Evolutionary conservation across 225 moss, liverwort and hornwort genomes (phyloP), one percentile per base, ranked within the genome.

Genomic region (Anthoceros angustus): DNA sequence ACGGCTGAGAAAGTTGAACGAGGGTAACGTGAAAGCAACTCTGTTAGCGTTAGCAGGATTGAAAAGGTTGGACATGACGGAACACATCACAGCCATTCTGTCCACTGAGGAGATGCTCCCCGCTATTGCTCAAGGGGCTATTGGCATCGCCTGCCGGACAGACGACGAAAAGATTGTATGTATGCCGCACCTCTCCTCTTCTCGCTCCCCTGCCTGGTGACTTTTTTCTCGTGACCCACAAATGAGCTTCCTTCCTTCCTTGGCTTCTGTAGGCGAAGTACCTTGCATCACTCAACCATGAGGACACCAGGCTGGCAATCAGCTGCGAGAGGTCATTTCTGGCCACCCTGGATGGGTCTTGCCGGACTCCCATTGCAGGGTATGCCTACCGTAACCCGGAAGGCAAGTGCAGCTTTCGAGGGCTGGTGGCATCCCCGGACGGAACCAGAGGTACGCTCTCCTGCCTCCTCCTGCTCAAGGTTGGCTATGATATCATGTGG

Each of bases 341-440:
- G 67, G 76, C 79, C 18, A 84, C 87, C 64, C 79, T 94, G 15
- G 94, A 94, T 67, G 94, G 94, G 39, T 94, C 94, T 14, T 94
- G 94, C 71, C 84, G 94, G 66, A 94, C 94, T 62, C 94, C 94
- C 26, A 94, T 94, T 72, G 94, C 94, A 64, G 94, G 94, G 21
- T 81, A 90, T 62, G 94, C 94, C 38, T 82, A 84, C 48, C 83
- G 86, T 18, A 86, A 71, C 39, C 83, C 82, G 23, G 73, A 80
- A 23, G 94, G 94, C 18, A 69, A 69, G 11, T 94, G 94, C 63
- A 64, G 25, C 8, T 90, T 94, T 49, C 78, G 87, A 61, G 94
- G 94, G 63, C 80, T 94, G 21, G 81, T 94, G 42, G 94, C 94
- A 63, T 84, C 90, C 43, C 73, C 63, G 25, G 87, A 90, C 78